phyloP scores from a whole-genome alignment of 805 yeast genomes.

The Lipomyces kockii region DNA sequence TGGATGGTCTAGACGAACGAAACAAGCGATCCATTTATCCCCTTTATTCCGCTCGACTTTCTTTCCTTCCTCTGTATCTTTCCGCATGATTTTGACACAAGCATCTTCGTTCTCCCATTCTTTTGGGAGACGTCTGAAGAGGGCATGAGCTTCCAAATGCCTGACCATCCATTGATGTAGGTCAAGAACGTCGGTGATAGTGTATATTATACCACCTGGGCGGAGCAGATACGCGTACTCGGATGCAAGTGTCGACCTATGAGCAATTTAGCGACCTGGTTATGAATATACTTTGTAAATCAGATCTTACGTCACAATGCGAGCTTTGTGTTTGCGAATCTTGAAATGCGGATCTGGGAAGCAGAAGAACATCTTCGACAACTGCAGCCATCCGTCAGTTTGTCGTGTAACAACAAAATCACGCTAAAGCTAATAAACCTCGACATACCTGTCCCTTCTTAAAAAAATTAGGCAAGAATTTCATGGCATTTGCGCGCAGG shows the following conservation, averaged over 20 bases:
- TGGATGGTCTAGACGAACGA: constrained; percentile 34
- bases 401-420: background rate
- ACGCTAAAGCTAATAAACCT: background rate
- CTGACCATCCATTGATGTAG: constrained; percentile 95
- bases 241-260: constrained; percentile 66
- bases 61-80: constrained; percentile 97
- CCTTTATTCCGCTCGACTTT: constrained; percentile 93
- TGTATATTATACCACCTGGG: constrained; percentile 87
- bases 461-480: constrained; percentile 93
- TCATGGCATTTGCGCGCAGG: constrained; percentile 95
- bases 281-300: background rate
- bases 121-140: constrained; percentile 76
- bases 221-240: constrained; percentile 90
- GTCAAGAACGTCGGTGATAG: constrained; percentile 94
- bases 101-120: constrained; percentile 81
- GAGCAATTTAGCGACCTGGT: background rate
- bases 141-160: constrained; percentile 88
- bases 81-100: constrained; percentile 85
- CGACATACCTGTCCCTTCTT: constrained; percentile 65
- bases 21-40: constrained; percentile 81
- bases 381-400: constrained; percentile 13
- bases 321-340: constrained; percentile 94
- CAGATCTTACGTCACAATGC: constrained; percentile 74
- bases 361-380: constrained; percentile 90
- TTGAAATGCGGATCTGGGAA: constrained; percentile 99